phyloP scores from a whole-genome alignment of 1,139 yeast species.

The Zygosaccharomyces sapae region DNA sequence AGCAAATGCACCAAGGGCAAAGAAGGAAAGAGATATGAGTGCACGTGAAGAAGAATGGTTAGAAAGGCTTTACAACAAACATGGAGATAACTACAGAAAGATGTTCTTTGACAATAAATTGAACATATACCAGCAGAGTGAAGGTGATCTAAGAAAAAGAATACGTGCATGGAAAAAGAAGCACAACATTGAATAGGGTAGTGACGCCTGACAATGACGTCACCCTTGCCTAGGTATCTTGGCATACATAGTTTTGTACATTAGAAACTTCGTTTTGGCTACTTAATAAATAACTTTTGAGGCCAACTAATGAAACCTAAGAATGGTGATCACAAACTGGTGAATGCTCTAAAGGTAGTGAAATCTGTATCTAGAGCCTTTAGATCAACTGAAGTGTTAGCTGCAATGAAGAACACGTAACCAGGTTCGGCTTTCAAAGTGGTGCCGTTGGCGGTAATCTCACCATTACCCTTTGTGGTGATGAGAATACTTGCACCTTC shows the following conservation, averaged over 20 bases:
- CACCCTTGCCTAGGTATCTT: not conserved
- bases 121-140: conserved; percentile 76
- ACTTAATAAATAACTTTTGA: conserved; percentile 3
- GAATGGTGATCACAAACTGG: not conserved
- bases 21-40: conserved; percentile 57
- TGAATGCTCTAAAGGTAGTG: conserved; percentile 83
- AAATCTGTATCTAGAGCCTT: conserved; percentile 51
- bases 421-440: conserved; percentile 57
- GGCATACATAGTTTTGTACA: conserved; percentile 7
- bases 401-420: conserved; percentile 78
- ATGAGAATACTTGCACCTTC: conserved; percentile 88
- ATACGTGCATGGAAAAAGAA: conserved; percentile 61
- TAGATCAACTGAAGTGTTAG: conserved; percentile 62
- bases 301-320: not conserved
- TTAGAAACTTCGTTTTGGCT: not conserved
- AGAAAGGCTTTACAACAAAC: conserved; percentile 56
- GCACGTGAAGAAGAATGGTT: conserved; percentile 78
- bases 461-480: conserved; percentile 76
- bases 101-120: conserved; percentile 91
- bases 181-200: conserved; percentile 32
- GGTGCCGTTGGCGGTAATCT: conserved; percentile 45
- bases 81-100: conserved; percentile 82
- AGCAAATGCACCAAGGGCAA: conserved; percentile 52
- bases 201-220: not conserved
- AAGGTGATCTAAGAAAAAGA: conserved; percentile 75